Conservation (phyloP, 2,329 filamentous ascomycete species). For the Metarhizium humberi region DNA sequence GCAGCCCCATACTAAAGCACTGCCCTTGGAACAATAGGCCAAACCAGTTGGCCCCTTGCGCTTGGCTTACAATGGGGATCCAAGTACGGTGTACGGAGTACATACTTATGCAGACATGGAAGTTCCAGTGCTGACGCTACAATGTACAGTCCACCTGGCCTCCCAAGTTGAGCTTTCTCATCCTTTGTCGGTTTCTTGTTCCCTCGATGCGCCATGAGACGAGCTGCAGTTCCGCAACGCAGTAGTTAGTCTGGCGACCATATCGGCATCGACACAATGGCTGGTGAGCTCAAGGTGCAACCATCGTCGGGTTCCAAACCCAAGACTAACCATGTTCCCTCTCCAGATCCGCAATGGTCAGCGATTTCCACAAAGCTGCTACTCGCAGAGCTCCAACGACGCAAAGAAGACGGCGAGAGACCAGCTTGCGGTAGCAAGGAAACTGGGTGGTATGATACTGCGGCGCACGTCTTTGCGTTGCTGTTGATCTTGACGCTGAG, state of each 20-base stretch:
- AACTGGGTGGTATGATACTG: constrained; percentile 52
- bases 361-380: constrained; percentile 43
- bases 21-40: too few species aligned
- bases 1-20: too few species aligned
- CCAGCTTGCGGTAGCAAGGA: constrained; percentile 45
- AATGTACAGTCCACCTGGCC: neutral
- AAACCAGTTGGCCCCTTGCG: neutral
- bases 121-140: too few species aligned
- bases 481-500: constrained; percentile 55
- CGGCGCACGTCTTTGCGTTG: constrained; percentile 58
- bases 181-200: neutral
- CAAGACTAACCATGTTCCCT: neutral
- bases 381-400: constrained; percentile 41
- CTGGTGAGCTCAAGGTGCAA: constrained; percentile 1
- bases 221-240: neutral
- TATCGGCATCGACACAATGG: constrained; percentile 8
- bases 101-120: too few species aligned
- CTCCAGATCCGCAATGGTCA: constrained; percentile 29
- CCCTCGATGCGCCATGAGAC: constrained; percentile 2
- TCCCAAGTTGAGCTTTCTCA: neutral
- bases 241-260: constrained; percentile 1
- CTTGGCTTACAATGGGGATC: too few species aligned
- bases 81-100: neutral
- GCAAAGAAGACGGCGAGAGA: constrained; percentile 31
- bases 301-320: neutral